phyloP scores from a whole-genome alignment of 257 asterid species.

The Buddleja alternifolia region DNA sequence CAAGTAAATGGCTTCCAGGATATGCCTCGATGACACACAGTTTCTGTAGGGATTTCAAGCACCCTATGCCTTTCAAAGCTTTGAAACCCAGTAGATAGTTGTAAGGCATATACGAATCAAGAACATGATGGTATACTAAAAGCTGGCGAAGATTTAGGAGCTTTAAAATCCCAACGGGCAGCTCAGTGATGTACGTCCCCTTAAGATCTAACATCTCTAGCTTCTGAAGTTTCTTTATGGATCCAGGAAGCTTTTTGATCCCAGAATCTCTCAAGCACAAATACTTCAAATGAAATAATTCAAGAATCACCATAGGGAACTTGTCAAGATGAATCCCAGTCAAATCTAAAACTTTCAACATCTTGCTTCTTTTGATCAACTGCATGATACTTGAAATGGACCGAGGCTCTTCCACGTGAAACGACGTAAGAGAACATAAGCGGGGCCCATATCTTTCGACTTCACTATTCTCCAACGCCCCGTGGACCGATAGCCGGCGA shows the following conservation, averaged over 20 bases:
- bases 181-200: conserved; percentile 34
- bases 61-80: conserved; percentile 39
- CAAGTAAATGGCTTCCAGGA: conserved; percentile 24
- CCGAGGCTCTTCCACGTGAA: conserved; percentile 23
- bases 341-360: conserved; percentile 38
- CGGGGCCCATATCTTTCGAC: conserved; percentile 24
- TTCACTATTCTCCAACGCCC: conserved; percentile 3
- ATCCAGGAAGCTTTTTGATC: conserved; percentile 30
- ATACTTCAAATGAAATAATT: conserved; percentile 32
- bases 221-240: conserved; percentile 36
- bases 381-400: conserved; percentile 26
- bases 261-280: conserved; percentile 39
- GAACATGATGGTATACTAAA: conserved; percentile 27
- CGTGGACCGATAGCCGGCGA: conserved; percentile 41
- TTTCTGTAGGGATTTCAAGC: conserved; percentile 32
- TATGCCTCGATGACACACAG: conserved; percentile 34
- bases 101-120: conserved; percentile 29
- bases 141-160: conserved; percentile 42
- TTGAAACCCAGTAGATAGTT: conserved; percentile 35
- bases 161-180: conserved; percentile 38
- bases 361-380: conserved; percentile 24
- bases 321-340: conserved; percentile 31
- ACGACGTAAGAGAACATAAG: conserved; percentile 35
- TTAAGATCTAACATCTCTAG: conserved; percentile 44
- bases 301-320: conserved; percentile 30